Conservation (phyloP, 2,329 filamentous ascomycete species). For the Westerdykella ornata region DNA sequence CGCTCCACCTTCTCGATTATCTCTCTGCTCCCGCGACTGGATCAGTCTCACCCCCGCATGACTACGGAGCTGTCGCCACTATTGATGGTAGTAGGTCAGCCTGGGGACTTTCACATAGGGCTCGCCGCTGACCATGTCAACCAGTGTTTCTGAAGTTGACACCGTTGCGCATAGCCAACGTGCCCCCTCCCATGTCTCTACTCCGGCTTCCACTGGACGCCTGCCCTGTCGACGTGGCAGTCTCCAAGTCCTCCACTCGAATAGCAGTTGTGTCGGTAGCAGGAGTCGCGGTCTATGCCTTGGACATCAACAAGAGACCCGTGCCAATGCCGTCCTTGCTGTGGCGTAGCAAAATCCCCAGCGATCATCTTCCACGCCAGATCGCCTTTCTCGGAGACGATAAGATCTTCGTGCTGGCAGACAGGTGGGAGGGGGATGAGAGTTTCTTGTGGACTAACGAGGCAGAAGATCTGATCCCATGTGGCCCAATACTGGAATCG, state of each 20-base stretch:
- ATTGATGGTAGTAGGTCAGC: constrained; percentile 64
- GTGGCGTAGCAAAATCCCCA: constrained; percentile 27
- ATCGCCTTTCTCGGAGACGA: constrained; percentile 42
- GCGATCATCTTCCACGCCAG: constrained; percentile 37
- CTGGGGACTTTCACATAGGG: background rate
- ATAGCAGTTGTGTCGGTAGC: constrained; percentile 66
- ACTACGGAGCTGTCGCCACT: constrained; percentile 73
- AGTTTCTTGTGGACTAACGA: constrained; percentile 24
- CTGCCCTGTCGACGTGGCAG: constrained; percentile 66
- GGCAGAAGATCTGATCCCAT: constrained; percentile 13
- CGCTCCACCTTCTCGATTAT: constrained; percentile 58
- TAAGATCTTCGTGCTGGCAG: constrained; percentile 32
- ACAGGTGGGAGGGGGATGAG: constrained; percentile 28
- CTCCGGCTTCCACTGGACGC: constrained; percentile 60
- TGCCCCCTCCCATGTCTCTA: constrained; percentile 88
- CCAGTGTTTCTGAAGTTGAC: constrained; percentile 67
- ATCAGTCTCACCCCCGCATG: constrained; percentile 62
- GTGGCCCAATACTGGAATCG: constrained; percentile 21
- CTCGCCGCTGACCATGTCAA: constrained; percentile 9
- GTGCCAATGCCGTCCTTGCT: constrained; percentile 41
- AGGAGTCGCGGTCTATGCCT: constrained; percentile 63
- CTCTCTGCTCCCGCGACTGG: constrained; percentile 63
- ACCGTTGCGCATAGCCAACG: constrained; percentile 72
- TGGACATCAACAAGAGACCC: constrained; percentile 56
- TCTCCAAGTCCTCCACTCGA: constrained; percentile 43